Conservation (phyloP, 495 filamentous ascomycete genomes). For the Aspergillus heteromorphus region DNA sequence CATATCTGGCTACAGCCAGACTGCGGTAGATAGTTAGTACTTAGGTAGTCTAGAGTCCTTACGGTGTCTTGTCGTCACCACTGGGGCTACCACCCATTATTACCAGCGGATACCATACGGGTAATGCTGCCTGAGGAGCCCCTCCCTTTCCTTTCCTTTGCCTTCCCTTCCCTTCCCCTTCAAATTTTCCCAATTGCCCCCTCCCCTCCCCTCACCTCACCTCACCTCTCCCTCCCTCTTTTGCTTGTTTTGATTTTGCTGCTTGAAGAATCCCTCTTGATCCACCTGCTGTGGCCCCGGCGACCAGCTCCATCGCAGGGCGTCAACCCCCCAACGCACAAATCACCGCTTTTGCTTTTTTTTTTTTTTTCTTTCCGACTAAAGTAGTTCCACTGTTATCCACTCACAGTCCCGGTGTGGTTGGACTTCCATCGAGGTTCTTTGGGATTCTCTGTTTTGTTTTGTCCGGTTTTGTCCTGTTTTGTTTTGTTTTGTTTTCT, state of each 20-base stretch:
- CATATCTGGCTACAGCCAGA: too few species aligned
- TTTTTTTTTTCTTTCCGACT: not conserved
- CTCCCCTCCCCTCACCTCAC: not conserved
- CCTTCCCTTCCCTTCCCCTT: slow-evolving; percentile 9
- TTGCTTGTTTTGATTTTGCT: slow-evolving; percentile 46
- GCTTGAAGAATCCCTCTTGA: slow-evolving; percentile 24
- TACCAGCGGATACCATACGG: not conserved
- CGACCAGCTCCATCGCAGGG: slow-evolving; percentile 26
- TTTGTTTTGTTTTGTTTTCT: too few species aligned
- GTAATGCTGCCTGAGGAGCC: not conserved
- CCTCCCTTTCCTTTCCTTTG: not conserved
- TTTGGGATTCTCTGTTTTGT: not conserved
- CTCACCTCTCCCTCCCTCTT: slow-evolving; percentile 14
- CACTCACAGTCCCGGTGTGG: not conserved
- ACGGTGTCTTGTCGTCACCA: not conserved
- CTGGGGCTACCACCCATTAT: not conserved
- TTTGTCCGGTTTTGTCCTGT: too few species aligned
- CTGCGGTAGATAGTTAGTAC: too few species aligned
- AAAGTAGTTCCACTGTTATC: not conserved
- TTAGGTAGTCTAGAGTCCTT: too few species aligned
- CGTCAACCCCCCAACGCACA: slow-evolving; percentile 10
- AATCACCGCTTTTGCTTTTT: not conserved
- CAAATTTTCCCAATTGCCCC: slow-evolving; percentile 3
- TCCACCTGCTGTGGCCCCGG: slow-evolving; percentile 28
- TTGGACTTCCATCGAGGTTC: not conserved